Evolutionary conservation across 768 basidiomycete species (phyloP).

Genomic region (Pleurotus tuoliensis): DNA sequence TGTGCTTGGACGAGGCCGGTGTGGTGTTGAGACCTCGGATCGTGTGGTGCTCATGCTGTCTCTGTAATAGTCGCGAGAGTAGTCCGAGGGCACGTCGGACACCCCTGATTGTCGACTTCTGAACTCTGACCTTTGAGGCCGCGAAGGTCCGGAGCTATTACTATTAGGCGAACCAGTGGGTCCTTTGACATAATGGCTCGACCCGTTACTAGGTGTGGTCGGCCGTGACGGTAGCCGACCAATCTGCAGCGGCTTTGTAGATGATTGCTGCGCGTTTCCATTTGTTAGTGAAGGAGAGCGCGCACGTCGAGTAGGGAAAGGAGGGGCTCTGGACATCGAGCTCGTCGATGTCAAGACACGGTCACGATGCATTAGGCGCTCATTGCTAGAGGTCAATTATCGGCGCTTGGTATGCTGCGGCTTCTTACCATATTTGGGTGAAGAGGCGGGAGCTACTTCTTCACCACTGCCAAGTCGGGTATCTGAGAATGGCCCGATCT

Average conservation of each 20-base stretch:
- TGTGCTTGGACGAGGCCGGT: constrained; percentile 25
- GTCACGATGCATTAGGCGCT: no score
- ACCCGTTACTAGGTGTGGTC: constrained; percentile 44
- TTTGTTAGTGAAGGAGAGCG: constrained; percentile 42
- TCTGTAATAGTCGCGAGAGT: constrained; percentile 38
- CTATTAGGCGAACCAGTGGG: constrained; percentile 34
- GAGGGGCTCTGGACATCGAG: constrained; percentile 56
- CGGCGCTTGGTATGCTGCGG: background rate
- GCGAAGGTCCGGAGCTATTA: constrained; percentile 47
- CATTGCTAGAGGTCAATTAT: background rate
- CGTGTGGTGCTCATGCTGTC: constrained; percentile 50
- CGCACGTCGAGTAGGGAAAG: constrained; percentile 50
- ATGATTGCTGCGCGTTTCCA: constrained; percentile 33
- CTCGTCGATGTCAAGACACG: constrained; percentile 1
- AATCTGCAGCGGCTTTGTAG: constrained; percentile 60
- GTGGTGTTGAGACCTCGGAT: constrained; percentile 37
- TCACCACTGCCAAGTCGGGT: no score
- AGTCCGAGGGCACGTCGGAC: constrained; percentile 45
- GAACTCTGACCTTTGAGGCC: constrained; percentile 67
- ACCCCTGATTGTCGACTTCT: constrained; percentile 46
- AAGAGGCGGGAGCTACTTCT: no score
- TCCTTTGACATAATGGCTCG: constrained; percentile 33
- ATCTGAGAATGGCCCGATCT: background rate
- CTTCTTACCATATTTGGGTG: background rate
- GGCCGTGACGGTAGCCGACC: constrained; percentile 51